Evolutionary conservation across 306 rosid genomes (phyloP).

Genomic region (Begonia masoniana): DNA sequence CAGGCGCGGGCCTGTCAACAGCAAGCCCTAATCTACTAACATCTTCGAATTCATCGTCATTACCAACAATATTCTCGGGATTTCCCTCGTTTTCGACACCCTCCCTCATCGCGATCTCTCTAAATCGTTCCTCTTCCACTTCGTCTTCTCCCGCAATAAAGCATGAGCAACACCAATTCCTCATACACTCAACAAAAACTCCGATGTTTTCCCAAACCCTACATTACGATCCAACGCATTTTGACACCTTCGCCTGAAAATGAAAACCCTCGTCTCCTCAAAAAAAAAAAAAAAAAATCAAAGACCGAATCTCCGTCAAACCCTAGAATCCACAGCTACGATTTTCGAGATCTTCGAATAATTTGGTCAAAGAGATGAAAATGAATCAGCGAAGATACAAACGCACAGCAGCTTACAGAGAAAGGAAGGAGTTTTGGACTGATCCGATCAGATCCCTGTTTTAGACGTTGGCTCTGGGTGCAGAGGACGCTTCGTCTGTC

Average conservation of each 20-base stretch:
- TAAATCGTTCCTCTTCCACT: slow-evolving; percentile 20
- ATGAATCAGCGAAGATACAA: neutral
- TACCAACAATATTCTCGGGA: slow-evolving; percentile 4
- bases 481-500: neutral
- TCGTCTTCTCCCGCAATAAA: slow-evolving; percentile 46
- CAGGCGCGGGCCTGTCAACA: slow-evolving; percentile 7
- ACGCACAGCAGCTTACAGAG: neutral
- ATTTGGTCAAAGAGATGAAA: neutral
- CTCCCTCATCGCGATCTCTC: slow-evolving; percentile 16
- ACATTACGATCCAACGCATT: slow-evolving; percentile 52
- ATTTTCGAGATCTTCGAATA: no score
- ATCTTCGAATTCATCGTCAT: slow-evolving; percentile 19
- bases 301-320: slow-evolving; percentile 1
- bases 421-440: slow-evolving; percentile 46
- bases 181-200: slow-evolving; percentile 47
- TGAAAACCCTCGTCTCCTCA: slow-evolving; percentile 4
- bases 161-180: slow-evolving; percentile 68
- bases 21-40: slow-evolving; percentile 9
- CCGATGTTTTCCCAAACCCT: slow-evolving; percentile 20
- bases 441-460: slow-evolving; percentile 42
- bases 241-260: slow-evolving; percentile 4
- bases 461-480: slow-evolving; percentile 18
- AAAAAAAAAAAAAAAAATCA: slow-evolving; percentile 2
- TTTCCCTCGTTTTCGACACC: slow-evolving; percentile 19
- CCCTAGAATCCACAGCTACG: slow-evolving; percentile 1